Evolutionary conservation across 495 filamentous ascomycete genomes (phyloP).

Genomic region (Usnea hakonensis): DNA sequence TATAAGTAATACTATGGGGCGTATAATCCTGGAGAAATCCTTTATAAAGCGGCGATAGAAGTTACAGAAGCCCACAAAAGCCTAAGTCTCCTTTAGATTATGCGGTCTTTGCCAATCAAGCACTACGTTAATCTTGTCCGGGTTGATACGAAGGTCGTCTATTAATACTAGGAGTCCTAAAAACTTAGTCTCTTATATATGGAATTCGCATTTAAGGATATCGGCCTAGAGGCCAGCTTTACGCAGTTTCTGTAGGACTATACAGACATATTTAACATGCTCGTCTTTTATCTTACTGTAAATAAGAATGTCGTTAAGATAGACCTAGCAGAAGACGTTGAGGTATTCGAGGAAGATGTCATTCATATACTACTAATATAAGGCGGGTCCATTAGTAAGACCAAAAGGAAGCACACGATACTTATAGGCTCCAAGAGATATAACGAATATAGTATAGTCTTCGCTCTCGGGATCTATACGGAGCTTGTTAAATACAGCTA

Average conservation of each 20-base stretch:
- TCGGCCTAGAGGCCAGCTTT: constrained; percentile 17
- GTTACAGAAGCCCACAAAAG: constrained; percentile 29
- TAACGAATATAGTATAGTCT: constrained; percentile 29
- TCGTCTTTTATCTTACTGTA: constrained; percentile 20
- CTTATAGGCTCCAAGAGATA: constrained; percentile 26
- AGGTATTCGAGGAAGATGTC: constrained; percentile 22
- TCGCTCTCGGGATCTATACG: constrained; percentile 25
- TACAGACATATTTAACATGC: constrained; percentile 19
- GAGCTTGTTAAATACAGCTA: constrained; percentile 34
- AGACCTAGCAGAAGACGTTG: constrained; percentile 25
- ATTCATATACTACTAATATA: constrained; percentile 31
- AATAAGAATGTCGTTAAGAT: constrained; percentile 27
- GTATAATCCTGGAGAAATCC: constrained; percentile 22
- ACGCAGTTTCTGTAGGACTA: constrained; percentile 19
- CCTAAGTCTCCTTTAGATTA: constrained; percentile 21
- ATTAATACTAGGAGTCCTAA: constrained; percentile 24
- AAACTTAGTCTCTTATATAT: constrained; percentile 20
- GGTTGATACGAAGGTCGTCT: constrained; percentile 24
- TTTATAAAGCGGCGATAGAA: constrained; percentile 31
- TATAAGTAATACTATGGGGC: constrained; percentile 13
- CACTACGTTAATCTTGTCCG: constrained; percentile 22
- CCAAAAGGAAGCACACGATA: constrained; percentile 33
- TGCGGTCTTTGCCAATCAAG: constrained; percentile 18
- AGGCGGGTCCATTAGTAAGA: constrained; percentile 22
- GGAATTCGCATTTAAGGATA: constrained; percentile 30